Conservation (phyloP, 1,284 basidiomycete species). For the Dichomitus squalens region DNA sequence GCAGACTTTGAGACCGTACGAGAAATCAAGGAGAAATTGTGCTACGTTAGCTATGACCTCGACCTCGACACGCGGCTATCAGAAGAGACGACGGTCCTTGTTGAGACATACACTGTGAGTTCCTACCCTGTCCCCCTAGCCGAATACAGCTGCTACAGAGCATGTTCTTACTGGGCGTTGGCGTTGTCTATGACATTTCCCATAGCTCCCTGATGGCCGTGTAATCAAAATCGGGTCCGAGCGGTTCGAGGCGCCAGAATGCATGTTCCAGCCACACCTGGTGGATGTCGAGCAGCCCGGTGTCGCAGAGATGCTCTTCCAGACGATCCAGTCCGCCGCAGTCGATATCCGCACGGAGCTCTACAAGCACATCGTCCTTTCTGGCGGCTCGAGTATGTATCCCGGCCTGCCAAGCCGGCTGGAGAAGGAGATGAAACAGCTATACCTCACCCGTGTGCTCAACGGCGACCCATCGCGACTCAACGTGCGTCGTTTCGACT, state of each 20-base stretch:
- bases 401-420: constrained; percentile 95
- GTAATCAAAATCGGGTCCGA: constrained; percentile 98
- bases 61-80: constrained; percentile 92
- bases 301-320: constrained; percentile 95
- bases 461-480: constrained; percentile 84
- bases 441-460: constrained; percentile 91
- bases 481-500: constrained; percentile 63
- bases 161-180: background rate
- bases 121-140: background rate
- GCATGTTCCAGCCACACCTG: constrained; percentile 99
- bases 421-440: constrained; percentile 99
- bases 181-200: background rate
- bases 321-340: constrained; percentile 92
- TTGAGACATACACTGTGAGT: constrained; percentile 92
- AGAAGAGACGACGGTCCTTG: constrained; percentile 96
- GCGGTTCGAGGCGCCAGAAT: constrained; percentile 99
- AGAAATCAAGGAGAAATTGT: constrained; percentile 98
- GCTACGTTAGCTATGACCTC: constrained; percentile 97
- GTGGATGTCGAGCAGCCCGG: constrained; percentile 98
- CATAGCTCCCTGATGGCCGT: constrained; percentile 92
- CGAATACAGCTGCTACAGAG: background rate
- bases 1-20: constrained; percentile 99
- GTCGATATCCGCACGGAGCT: constrained; percentile 90
- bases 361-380: constrained; percentile 98
- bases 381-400: constrained; percentile 98